Evolutionary conservation across 176 grass and related monocot genomes (phyloP).

Genomic region (barley (Hordeum vulgare)): MorexV3_pseudomolecules_assembly NC_058524.1:3482012-3482511

Average conservation of each 20-base stretch:
- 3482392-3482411: conserved; percentile 73
- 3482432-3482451: neutral
- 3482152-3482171: too few species aligned
- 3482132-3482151: too few species aligned
- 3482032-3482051: neutral
- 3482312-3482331: conserved; percentile 47
- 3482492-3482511: conserved; percentile 59
- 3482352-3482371: conserved; percentile 60
- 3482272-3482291: neutral
- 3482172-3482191: neutral
- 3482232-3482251: neutral
- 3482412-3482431: conserved; percentile 90
- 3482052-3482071: neutral
- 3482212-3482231: neutral
- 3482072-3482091: neutral
- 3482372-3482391: conserved; percentile 75
- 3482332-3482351: conserved; percentile 63
- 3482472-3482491: neutral
- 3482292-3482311: neutral
- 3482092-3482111: neutral
- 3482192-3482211: neutral
- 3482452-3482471: neutral
- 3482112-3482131: neutral
- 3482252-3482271: neutral
- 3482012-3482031: neutral